Conservation (phyloP, 164 flowering plant genomes). For the Aristolochia fimbriata region DNA sequence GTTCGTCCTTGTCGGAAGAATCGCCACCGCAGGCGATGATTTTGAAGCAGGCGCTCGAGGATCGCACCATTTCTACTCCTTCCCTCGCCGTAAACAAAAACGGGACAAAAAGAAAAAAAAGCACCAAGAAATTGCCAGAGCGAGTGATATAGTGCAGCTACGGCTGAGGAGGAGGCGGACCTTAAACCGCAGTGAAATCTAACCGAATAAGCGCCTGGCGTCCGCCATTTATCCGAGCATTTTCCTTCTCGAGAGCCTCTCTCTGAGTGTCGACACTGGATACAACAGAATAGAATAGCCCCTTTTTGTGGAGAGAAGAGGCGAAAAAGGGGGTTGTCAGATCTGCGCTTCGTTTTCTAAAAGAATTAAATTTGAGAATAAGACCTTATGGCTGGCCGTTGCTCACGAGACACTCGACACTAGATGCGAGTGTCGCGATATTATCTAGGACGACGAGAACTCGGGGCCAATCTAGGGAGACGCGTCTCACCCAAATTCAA, state of each 20-base stretch:
- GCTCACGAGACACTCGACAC: neutral
- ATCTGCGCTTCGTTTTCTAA: conserved; percentile 2
- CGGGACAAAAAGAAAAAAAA: neutral
- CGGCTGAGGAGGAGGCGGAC: conserved; percentile 13
- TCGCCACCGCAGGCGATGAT: conserved; percentile 57
- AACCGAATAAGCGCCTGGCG: conserved; percentile 17
- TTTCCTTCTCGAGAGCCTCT: neutral
- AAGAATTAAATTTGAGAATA: no score
- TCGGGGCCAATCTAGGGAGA: no score
- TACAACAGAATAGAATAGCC: no score
- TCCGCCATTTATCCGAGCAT: conserved; percentile 28
- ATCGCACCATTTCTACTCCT: conserved; percentile 37
- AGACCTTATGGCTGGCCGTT: neutral
- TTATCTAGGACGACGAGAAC: no score
- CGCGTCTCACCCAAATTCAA: no score
- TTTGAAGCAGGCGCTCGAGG: conserved; percentile 52
- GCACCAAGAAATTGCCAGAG: neutral
- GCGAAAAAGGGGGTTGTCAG: conserved; percentile 16
- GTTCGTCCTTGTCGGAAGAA: conserved; percentile 37
- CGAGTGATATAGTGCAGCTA: neutral
- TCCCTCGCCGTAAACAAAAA: neutral
- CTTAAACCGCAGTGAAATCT: conserved; percentile 26
- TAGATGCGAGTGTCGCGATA: neutral
- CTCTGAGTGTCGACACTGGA: no score
- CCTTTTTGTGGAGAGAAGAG: neutral